Evolutionary conservation across 805 yeast genomes (phyloP), one percentile per base, ranked within the genome.

Genomic region (Yamadazyma nakazawae): DNA sequence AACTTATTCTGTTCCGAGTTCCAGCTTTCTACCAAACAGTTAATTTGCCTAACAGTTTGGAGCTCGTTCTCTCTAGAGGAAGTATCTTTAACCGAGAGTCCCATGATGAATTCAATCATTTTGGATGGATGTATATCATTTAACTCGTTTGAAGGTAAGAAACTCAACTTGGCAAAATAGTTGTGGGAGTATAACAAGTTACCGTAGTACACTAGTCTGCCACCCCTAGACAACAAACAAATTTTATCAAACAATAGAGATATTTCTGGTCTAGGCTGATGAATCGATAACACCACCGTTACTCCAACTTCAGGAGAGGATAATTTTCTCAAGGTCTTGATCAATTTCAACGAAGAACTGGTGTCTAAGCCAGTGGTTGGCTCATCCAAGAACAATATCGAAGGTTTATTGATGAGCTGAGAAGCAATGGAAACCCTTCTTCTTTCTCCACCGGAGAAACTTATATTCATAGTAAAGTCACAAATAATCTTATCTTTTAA

Each of bases 351-450:
- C 0, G 96, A 91, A 11, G 90, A 82, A 50, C 80, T 81, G 5
- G 95, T 82, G 62, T 88, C 96, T 30, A 88, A 66, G 0, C 96
- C 96, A 0, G 96, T 88, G 0, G 96, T 88, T 5, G 96, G 96
- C 56, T 88, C 96, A 61, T 88, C 96, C 37, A 88, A 64, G 56
- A 88, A 88, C 49, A 89, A 63, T 1, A 88, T 68, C 0, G 90
- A 80, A 0, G 96, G 96, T 52, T 82, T 85, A 5, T 86, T 78
- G 40, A 88, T 70, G 58, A 88, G 67, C 60, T 88, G 96, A 14
- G 88, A 78, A 0, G 88, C 96, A 32, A 88, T 77, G 38, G 91
- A 83, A 3, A 86, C 74, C 48, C 96, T 65, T 56, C 96, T 63
- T 57, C 82, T 84, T 58, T 88, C 96, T 28, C 96, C 96, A 13